Evolutionary conservation across 345 rosid genomes (phyloP).

Genomic region (Schrenkiella parvula): DNA sequence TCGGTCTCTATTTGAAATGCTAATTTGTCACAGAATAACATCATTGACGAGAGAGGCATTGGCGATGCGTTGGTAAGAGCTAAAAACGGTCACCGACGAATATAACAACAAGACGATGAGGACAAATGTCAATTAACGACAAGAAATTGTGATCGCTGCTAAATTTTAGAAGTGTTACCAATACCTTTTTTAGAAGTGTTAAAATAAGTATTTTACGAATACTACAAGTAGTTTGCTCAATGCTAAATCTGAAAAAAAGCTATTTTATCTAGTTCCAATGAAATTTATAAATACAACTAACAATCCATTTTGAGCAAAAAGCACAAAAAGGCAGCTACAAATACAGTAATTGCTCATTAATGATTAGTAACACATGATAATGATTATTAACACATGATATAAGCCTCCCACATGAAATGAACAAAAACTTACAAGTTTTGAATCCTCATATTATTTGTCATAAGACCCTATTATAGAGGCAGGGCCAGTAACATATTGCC

Average conservation of each 20-base stretch:
- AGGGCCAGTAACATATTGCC: not conserved
- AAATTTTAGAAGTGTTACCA: too few relatives aligned
- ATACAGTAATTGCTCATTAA: not conserved
- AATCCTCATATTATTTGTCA: not conserved
- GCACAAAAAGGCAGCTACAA: not conserved
- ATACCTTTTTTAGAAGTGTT: not conserved
- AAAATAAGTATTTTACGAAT: not conserved
- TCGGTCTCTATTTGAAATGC: not conserved
- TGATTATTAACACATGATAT: not conserved
- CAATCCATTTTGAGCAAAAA: not conserved
- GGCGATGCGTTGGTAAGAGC: not conserved
- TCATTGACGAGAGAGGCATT: not conserved
- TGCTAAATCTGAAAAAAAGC: not conserved
- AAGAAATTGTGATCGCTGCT: not conserved
- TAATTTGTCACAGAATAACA: not conserved
- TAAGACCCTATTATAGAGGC: not conserved
- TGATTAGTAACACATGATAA: not conserved
- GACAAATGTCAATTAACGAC: not conserved
- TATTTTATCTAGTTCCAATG: not conserved
- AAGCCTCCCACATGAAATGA: not conserved
- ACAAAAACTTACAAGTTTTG: conserved; percentile 1
- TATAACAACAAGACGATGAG: not conserved
- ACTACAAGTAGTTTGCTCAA: not conserved
- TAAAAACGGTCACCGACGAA: conserved; percentile 1
- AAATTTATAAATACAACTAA: not conserved